phyloP scores from a whole-genome alignment of 2,329 filamentous ascomycete genomes.

The Calonectria leucothoes region DNA sequence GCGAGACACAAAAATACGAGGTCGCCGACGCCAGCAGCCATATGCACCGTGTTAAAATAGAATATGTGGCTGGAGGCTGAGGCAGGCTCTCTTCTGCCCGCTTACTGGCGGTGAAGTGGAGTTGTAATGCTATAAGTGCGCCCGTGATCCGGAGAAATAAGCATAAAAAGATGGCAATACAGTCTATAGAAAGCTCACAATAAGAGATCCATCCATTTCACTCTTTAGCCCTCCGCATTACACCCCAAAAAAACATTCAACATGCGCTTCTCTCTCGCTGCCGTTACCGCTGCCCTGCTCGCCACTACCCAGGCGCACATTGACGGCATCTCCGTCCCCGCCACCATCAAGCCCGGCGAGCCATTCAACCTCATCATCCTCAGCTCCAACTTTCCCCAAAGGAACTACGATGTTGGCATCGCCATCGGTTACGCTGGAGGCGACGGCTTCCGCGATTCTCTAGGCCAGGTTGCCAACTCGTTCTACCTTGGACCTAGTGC shows the following conservation, averaged over 20 bases:
- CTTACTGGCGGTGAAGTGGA: background rate
- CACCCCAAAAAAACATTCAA: background rate
- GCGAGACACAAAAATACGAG: slow-evolving; percentile 6
- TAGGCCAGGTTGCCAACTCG: slow-evolving; percentile 46
- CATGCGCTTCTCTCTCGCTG: slow-evolving; percentile 38
- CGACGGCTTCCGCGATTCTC: slow-evolving; percentile 37
- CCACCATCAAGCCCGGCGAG: slow-evolving; percentile 52
- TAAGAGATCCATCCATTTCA: background rate
- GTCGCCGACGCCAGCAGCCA: background rate
- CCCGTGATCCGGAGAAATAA: background rate
- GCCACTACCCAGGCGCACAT: slow-evolving; percentile 53
- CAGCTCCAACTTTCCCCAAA: slow-evolving; percentile 57
- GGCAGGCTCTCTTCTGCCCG: background rate
- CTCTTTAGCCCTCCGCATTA: background rate
- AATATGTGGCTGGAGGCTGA: background rate
- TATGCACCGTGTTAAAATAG: slow-evolving; percentile 8
- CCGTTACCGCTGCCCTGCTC: slow-evolving; percentile 35
- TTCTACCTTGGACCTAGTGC: slow-evolving; percentile 53
- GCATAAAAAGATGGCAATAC: background rate
- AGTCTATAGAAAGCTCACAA: background rate
- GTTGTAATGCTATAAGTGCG: background rate
- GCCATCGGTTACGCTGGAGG: slow-evolving; percentile 52
- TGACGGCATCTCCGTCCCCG: slow-evolving; percentile 55
- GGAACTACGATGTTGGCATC: slow-evolving; percentile 56
- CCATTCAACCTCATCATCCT: slow-evolving; percentile 52